A percentile compares a stretch with the other conserved stretches of the same genome.
phyloP scores from a whole-genome alignment of 306 rosid genomes.

The Erythrophleum fordii region DNA sequence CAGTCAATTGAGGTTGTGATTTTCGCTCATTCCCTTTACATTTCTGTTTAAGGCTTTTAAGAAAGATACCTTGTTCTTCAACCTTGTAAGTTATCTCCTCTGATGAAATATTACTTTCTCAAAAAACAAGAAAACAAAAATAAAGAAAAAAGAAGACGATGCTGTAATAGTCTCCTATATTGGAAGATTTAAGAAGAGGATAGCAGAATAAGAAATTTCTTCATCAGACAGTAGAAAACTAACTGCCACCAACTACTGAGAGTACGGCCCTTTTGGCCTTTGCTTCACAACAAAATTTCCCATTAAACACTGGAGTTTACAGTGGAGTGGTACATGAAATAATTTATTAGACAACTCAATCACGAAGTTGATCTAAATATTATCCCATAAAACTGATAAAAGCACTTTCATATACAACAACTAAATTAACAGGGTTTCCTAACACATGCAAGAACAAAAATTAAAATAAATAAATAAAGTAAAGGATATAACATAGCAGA shows the following conservation, averaged over 20 bases:
- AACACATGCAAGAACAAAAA: neutral
- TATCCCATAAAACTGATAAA: neutral
- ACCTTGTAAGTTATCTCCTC: neutral
- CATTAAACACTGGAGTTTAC: neutral
- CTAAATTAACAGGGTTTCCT: conserved; percentile 2
- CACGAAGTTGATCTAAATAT: neutral
- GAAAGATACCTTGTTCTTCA: neutral
- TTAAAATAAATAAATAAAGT: neutral
- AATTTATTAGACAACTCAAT: neutral
- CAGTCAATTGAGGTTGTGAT: neutral
- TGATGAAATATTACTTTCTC: neutral
- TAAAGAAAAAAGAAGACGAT: neutral
- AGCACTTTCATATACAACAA: neutral
- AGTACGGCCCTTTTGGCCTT: neutral
- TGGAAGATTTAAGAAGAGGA: neutral
- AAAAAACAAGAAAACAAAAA: neutral
- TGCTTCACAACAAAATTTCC: neutral
- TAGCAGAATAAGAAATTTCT: neutral
- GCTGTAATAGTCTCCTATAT: neutral
- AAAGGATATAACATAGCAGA: conserved; percentile 14
- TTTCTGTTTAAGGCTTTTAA: neutral
- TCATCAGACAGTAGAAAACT: neutral
- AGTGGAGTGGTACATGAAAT: neutral
- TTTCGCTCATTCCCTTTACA: too few species aligned
- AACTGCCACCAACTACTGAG: neutral